Conservation (phyloP, 2,329 filamentous ascomycete genomes). For the Venturia oleaginea region DNA sequence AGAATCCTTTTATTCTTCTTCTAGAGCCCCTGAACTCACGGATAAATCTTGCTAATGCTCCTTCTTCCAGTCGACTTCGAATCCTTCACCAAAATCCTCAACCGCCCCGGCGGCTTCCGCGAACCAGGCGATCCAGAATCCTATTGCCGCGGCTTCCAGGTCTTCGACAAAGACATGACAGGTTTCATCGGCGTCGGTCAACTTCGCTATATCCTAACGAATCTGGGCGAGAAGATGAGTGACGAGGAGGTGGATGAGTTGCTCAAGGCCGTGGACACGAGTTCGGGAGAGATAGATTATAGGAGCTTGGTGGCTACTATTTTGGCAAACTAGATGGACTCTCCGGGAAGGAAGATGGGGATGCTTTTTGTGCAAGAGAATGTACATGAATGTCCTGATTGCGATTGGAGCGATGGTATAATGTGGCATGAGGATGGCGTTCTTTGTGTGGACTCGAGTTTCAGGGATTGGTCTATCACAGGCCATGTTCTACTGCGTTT, state of each 20-base stretch:
- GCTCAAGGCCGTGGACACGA: constrained; percentile 95
- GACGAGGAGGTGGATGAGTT: constrained; percentile 98
- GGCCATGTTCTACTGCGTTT: not conserved
- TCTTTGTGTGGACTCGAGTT: not conserved
- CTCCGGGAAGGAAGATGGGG: not conserved
- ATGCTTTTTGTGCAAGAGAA: not conserved
- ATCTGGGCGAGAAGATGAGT: constrained; percentile 97
- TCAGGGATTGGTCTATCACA: not conserved
- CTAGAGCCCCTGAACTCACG: not conserved
- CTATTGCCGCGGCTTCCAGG: constrained; percentile 97
- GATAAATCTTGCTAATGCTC: not conserved
- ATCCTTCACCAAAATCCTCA: constrained; percentile 91
- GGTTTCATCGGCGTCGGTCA: constrained; percentile 97
- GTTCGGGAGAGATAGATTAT: constrained; percentile 95
- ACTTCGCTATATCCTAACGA: constrained; percentile 93
- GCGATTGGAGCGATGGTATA: not conserved
- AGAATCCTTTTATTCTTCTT: not conserved
- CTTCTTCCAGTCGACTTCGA: constrained; percentile 78
- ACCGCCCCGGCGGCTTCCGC: constrained; percentile 95
- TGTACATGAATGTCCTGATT: not conserved
- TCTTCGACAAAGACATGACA: constrained; percentile 98
- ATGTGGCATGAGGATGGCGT: not conserved
- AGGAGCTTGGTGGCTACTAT: constrained; percentile 39
- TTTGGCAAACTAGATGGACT: constrained; percentile 25
- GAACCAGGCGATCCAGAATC: constrained; percentile 96